Conservation (phyloP, 177 flowering plant genomes). For the Telopea speciosissima region DNA sequence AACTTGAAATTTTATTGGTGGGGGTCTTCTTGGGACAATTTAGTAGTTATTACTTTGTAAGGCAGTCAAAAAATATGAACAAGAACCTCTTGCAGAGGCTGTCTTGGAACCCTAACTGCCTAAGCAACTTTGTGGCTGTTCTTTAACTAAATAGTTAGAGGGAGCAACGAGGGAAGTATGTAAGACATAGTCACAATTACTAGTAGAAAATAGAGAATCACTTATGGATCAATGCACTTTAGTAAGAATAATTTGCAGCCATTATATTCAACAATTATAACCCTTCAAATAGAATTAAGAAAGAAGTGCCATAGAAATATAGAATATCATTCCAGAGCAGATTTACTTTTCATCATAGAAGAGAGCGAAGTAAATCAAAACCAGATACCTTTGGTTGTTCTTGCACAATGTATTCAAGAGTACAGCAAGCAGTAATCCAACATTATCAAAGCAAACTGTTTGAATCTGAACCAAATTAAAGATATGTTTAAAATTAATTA, state of each 20-base stretch:
- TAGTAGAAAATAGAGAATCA: not conserved
- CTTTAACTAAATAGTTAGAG: not conserved
- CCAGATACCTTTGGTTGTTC: slow-evolving; percentile 58
- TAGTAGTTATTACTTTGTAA: not conserved
- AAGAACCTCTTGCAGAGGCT: not conserved
- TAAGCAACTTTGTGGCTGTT: no score
- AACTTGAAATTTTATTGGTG: not conserved
- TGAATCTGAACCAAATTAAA: slow-evolving; percentile 59
- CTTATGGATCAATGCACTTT: not conserved
- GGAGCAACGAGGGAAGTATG: not conserved
- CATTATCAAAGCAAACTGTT: slow-evolving; percentile 86
- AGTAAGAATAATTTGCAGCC: not conserved
- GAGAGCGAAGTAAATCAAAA: not conserved
- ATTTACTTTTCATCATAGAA: not conserved
- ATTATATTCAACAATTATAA: not conserved
- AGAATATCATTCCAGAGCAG: not conserved
- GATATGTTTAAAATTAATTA: slow-evolving; percentile 7
- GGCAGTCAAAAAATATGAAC: not conserved
- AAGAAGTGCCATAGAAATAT: not conserved
- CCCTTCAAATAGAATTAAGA: not conserved
- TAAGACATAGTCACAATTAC: not conserved
- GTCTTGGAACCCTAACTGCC: not conserved
- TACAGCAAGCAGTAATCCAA: slow-evolving; percentile 91
- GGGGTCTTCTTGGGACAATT: no score
- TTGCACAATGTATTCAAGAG: slow-evolving; percentile 50